Base-by-base conservation (phyloP, 345 rosid species). In the Populus simonii region DNA sequence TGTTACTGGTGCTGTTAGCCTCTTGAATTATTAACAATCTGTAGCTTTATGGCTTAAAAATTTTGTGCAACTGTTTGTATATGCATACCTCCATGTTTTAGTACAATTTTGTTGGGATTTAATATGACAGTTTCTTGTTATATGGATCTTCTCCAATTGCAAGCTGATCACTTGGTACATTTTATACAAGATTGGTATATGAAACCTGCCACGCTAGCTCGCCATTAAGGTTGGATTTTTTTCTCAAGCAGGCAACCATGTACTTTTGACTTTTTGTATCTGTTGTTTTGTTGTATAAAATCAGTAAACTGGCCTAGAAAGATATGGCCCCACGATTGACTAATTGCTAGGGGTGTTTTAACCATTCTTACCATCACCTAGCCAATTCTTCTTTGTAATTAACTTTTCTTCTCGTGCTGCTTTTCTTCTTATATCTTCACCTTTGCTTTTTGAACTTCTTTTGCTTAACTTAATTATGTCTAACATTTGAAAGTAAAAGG, bases 151-250 rank as follows among this genome's bases (percentile, higher is more conserved):
- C 71, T 45, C 76, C 22, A 47, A 25, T 39, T 68, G 82, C 61
- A 29, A 36, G 67, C 57, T 78, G 62, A 49, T 74, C 63, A 59
- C 47, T 25, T 71, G 4, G 53, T 68, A 68, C 66, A 72, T 57
- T 65, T 79, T 70, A 61, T 73, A n/a, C 59, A 76, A 62, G 66
- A 49, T 51, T 55, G 35, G 49, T 67, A 75, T 59, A 63, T 59
- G 53, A 78, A 74, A 81, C 74, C 35, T 80, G 82, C 70, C 38
- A 38, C 17, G 16, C 53, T 68, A 66, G 53, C 66, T 36, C 23
- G 3, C 67, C 70, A 41, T 72, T 73, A 41, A 65, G 31, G 73
- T 62, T 61, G 10, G 62, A 38, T 23, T 61, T 70, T 76, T 69
- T 72, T 49, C 68, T 70, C 53, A 8, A 38, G 70, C 75, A 68